Evolutionary conservation across 2,329 filamentous ascomycete genomes (phyloP), one percentile per base, ranked within the genome.

Genomic region (Monosporascus sp.): DNA sequence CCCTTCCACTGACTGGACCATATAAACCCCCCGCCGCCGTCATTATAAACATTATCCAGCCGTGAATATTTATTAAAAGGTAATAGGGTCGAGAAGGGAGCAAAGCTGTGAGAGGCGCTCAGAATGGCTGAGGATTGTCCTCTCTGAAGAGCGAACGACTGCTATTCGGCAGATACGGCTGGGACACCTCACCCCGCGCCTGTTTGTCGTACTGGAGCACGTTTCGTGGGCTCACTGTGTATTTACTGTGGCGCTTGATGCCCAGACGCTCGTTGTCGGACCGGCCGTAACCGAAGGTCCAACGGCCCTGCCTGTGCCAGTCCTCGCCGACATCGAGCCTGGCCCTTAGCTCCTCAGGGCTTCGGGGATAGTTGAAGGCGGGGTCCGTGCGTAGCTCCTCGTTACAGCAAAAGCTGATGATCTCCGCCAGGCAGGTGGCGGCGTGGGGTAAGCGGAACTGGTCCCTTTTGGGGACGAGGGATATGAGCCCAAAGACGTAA

Each of bases 341-440:
- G 0, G 80, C 84, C 22, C 86, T 78, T 20, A 97, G 78, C 58
- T 91, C 87, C 0, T 75, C 75, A 58, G 85, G 86, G n/a, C 78
- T 85, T 28, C 78, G 76, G 3, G 87, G 82, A 38, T 85, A 80
- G 49, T 84, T 79, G 66, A 97, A 93, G 0, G 87, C 81, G 9
- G 84, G 78, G 64, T 96, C 91, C 5, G 81, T 76, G 2, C 89
- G 74, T 18, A 95, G 74, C 24, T 87, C 86, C 44, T 85, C 86
- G 60, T 86, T 85, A 55, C 89, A 84, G 43, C 93, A 76, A 67
- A 93, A 92, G 64, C 84, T 87, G 60, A 95, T 80, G 22, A 92
- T 77, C 66, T 92, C 90, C 1, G 88, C 88, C 18, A 95, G 77
- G 47, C 81, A 89, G 55, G 79, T 81, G 41, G 89, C 84, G 5